Evolutionary conservation across 2,329 filamentous ascomycete genomes (phyloP), one percentile per base, ranked within the genome.

Genomic region (Calonectria henricotiae): DNA sequence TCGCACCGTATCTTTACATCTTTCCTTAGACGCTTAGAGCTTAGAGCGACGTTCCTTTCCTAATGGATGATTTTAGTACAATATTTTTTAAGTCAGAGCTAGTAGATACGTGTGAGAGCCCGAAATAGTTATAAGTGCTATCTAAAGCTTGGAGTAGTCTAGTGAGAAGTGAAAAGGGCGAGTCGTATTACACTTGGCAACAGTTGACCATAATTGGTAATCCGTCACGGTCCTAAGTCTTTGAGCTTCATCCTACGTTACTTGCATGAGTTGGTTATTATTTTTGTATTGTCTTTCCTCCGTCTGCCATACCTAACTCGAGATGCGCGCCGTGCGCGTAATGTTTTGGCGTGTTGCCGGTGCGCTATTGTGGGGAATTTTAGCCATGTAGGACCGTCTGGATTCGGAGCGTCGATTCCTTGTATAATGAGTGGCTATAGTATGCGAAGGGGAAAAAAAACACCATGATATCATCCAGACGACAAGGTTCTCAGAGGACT

Each of bases 11-110:
- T 49, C 51, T 35, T 49, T 65, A 6, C 30, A 12, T 35, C 25
- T 55, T 65, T 32, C 35, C 15, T 20, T 37, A 32, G 46, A 65
- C 41, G 30, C 27, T 55, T 41, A 54, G 35, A 55, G 51, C 35
- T 55, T 65, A 41, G 30, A 44, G 25, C 62, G 17, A 32, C 37
- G 20, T 65, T 65, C 62, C 37, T 65, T 65, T 43, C 62, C 62
- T 54, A 65, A 54, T 54, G 43, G 32, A 65, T 35, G 32, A 54
- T 37, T 54, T 55, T 39, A 49, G 62, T 35, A 13, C 47, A 20
- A 30, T 11, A n/a, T 44, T 32, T 47, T 44, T 32, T 47, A n/a
- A 32, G 25, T 65, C 46, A 54, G 62, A 55, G 25, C 46, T 64
- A 64, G 46, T 20, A 25, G 5, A n/a, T 43, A 44, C 37, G 39